phyloP scores from a whole-genome alignment of 2,329 filamentous ascomycete genomes.

The Ambrosiella beaveri region DNA sequence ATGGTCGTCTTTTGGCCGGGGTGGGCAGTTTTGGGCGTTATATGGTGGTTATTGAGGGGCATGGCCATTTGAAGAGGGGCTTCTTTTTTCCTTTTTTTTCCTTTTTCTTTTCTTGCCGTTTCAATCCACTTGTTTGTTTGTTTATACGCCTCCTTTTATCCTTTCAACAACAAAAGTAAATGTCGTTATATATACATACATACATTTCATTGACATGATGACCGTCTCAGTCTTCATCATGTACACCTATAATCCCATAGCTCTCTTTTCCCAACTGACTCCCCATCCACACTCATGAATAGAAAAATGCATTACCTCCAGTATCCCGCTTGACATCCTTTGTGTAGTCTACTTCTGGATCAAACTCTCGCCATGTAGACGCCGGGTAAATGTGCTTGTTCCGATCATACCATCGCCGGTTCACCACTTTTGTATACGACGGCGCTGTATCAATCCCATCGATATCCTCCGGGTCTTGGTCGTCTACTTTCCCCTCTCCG shows the following conservation, averaged over 20 bases:
- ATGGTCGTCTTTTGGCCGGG: conserved; percentile 40
- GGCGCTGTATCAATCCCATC: conserved; percentile 71
- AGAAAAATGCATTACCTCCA: conserved; percentile 89
- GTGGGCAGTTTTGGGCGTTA: conserved; percentile 29
- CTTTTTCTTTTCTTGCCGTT: no score
- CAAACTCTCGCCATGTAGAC: conserved; percentile 89
- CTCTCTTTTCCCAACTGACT: no score
- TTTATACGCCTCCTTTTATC: neutral
- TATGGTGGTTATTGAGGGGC: neutral
- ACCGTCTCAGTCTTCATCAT: no score
- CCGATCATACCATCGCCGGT: conserved; percentile 88
- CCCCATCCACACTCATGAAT: conserved; percentile 25
- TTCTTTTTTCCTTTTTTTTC: neutral
- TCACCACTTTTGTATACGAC: conserved; percentile 76
- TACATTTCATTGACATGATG: no score
- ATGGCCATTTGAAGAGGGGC: conserved; percentile 4
- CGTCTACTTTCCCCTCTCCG: neutral
- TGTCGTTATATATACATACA: no score
- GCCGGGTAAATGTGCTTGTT: conserved; percentile 98
- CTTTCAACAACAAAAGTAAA: no score
- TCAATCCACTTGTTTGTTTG: neutral
- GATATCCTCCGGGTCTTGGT: conserved; percentile 24
- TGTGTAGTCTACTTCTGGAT: conserved; percentile 73
- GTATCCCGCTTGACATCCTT: conserved; percentile 62
- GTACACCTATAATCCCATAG: no score